These are phyloP conservation scores for Beauveria rudraprayagi DNA, from an alignment of 2,329 filamentous ascomycete species.

Conservation along the genomic window DNA sequence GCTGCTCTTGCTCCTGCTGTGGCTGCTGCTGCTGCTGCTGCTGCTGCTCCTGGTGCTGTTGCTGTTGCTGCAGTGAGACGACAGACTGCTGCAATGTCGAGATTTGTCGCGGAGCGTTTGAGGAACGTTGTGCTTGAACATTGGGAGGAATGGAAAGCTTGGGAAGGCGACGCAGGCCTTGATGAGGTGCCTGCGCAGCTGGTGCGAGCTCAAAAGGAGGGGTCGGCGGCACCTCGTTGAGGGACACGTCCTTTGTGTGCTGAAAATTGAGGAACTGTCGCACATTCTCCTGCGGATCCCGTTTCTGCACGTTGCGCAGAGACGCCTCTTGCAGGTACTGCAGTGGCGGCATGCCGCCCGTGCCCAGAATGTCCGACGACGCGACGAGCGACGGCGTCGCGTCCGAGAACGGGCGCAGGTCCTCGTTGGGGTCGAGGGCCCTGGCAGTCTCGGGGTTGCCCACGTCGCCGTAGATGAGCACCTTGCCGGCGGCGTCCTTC, in stretches of 20 bases:
- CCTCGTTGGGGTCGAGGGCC: conserved; percentile 44
- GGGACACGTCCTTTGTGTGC: conserved; percentile 35
- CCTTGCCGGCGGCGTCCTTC: conserved; percentile 47
- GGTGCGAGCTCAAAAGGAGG: conserved; percentile 60
- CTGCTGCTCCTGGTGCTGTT: conserved; percentile 14
- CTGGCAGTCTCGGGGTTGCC: conserved; percentile 63
- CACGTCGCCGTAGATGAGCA: conserved; percentile 71
- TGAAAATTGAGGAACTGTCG: conserved; percentile 87
- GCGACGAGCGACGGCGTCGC: conserved; percentile 76
- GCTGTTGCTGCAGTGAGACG: conserved; percentile 15
- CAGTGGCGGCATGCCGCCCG: conserved; percentile 53
- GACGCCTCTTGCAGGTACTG: conserved; percentile 65
- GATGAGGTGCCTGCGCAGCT: conserved; percentile 32
- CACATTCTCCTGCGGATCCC: conserved; percentile 88
- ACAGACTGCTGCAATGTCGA: conserved; percentile 19
- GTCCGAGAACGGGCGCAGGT: conserved; percentile 63
- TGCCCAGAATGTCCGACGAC: conserved; percentile 83
- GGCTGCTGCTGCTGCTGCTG: conserved; percentile 6
- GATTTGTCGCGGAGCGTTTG: conserved; percentile 19
- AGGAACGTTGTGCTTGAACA: conserved; percentile 20
- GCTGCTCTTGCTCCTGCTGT: conserved; percentile 1
- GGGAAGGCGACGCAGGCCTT: conserved; percentile 51
- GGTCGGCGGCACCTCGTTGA: conserved; percentile 55
- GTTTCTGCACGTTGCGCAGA: conserved; percentile 59
- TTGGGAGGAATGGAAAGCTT: conserved; percentile 51